A percentile compares a stretch with the other conserved stretches of the same genome.
Conservation (phyloP, 441 rosid species). For the Omphalea diandra region DNA sequence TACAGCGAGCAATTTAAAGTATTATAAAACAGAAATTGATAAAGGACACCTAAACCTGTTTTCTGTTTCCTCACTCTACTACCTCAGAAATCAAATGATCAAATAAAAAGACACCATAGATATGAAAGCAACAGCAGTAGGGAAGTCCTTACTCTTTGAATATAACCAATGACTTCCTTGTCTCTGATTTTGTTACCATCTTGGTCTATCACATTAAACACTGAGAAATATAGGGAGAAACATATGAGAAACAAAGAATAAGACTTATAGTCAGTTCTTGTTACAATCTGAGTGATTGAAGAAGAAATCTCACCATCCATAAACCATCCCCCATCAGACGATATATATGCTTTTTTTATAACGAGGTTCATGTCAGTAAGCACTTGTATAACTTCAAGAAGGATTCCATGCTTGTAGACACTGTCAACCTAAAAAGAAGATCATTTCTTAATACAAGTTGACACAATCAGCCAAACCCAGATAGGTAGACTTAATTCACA, state of each 20-base stretch:
- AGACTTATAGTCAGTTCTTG: background rate
- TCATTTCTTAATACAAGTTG: background rate
- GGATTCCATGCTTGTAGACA: slow-evolving; percentile 81
- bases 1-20: background rate
- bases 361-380: slow-evolving; percentile 81
- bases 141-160: slow-evolving; percentile 57
- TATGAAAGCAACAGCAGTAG: background rate
- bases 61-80: background rate
- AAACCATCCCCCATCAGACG: slow-evolving; percentile 95
- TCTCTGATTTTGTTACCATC: slow-evolving; percentile 81
- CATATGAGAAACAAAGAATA: slow-evolving; percentile 8
- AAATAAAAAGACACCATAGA: background rate
- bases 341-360: slow-evolving; percentile 81
- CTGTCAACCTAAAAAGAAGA: slow-evolving; percentile 62
- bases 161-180: slow-evolving; percentile 56
- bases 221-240: slow-evolving; percentile 35
- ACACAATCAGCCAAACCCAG: background rate
- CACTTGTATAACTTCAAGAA: slow-evolving; percentile 85
- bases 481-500: background rate
- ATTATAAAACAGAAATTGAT: background rate
- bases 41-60: background rate
- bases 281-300: slow-evolving; percentile 5
- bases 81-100: background rate
- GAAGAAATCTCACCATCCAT: slow-evolving; percentile 65
- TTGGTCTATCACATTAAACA: slow-evolving; percentile 73